Evolutionary conservation across 352 stramenopile genomes (phyloP).

Genomic region (Pythium myriotylum): DNA sequence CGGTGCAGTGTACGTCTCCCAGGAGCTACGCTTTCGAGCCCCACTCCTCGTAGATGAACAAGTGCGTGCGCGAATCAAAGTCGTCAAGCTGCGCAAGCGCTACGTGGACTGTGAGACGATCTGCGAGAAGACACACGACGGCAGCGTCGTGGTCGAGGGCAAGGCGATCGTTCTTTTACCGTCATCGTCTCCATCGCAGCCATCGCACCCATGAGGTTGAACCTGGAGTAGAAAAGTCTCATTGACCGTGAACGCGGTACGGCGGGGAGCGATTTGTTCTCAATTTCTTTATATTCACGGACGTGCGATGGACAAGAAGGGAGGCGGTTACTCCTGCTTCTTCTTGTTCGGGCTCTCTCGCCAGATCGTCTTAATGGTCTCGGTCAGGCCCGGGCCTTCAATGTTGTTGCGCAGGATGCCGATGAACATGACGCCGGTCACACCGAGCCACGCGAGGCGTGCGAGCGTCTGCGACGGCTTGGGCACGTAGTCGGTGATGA

Average conservation of each 20-base stretch:
- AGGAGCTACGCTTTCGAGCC: constrained; percentile 65
- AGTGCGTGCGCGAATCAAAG: constrained; percentile 60
- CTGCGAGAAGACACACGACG: constrained; percentile 49
- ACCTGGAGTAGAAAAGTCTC: no score
- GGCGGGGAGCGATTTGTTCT: constrained; percentile 1
- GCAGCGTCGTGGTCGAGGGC: constrained; percentile 65
- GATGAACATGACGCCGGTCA: constrained; percentile 80
- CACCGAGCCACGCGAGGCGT: constrained; percentile 70
- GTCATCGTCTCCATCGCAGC: background rate
- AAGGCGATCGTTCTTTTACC: constrained; percentile 68
- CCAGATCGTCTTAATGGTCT: constrained; percentile 88
- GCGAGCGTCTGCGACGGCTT: constrained; percentile 64
- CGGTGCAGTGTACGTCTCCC: constrained; percentile 73
- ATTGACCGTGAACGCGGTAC: background rate
- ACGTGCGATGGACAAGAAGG: background rate
- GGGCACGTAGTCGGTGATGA: constrained; percentile 94
- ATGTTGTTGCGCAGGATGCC: constrained; percentile 86
- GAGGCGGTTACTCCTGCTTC: constrained; percentile 41
- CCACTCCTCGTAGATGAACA: constrained; percentile 68
- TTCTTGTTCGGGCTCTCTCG: constrained; percentile 76
- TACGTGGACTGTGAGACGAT: constrained; percentile 78
- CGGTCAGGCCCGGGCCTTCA: constrained; percentile 81
- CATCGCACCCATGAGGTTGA: background rate
- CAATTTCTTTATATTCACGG: constrained; percentile 16
- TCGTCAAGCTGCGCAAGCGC: constrained; percentile 59